A percentile compares a stretch with the other conserved stretches of the same genome.
Evolutionary conservation across 169 alveolate species (phyloP).

Genomic region (Eimeria sp.): DNA sequence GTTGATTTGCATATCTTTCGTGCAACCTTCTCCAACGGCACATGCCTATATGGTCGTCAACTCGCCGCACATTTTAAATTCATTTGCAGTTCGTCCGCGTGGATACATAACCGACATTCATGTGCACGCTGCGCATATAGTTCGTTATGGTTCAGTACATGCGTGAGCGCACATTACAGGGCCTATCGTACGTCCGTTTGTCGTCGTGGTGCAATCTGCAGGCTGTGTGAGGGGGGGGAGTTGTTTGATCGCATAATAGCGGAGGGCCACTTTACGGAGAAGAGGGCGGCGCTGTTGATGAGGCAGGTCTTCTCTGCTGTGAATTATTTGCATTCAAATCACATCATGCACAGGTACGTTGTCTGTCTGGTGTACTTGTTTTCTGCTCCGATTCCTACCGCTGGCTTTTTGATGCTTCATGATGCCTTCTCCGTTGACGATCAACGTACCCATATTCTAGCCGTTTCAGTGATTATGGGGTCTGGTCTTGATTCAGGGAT

Average conservation of each 20-base stretch:
- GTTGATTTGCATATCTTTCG: no score
- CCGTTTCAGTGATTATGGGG: not conserved
- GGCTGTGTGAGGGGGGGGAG: conserved; percentile 97
- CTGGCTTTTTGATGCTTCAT: not conserved
- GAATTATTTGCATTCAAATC: conserved; percentile 92
- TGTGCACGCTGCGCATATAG: not conserved
- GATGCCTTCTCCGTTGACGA: not conserved
- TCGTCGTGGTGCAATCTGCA: not conserved
- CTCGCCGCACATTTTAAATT: no score
- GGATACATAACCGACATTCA: not conserved
- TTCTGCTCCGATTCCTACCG: not conserved
- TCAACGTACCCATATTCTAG: not conserved
- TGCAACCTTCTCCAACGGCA: no score
- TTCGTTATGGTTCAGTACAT: not conserved
- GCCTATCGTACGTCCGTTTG: not conserved
- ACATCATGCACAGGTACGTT: conserved; percentile 82
- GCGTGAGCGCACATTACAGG: not conserved
- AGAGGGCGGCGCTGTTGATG: conserved; percentile 91
- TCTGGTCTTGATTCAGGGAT: conserved; percentile 85
- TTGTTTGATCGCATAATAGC: conserved; percentile 97
- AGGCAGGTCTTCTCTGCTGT: conserved; percentile 95
- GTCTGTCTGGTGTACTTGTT: not conserved
- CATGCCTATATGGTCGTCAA: not conserved
- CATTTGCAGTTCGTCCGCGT: not conserved
- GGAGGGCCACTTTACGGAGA: conserved; percentile 94